A percentile compares a stretch with the other conserved stretches of the same genome.
Evolutionary conservation across 331 rosid species (phyloP).

Genomic region (Cydonia oblonga): DNA sequence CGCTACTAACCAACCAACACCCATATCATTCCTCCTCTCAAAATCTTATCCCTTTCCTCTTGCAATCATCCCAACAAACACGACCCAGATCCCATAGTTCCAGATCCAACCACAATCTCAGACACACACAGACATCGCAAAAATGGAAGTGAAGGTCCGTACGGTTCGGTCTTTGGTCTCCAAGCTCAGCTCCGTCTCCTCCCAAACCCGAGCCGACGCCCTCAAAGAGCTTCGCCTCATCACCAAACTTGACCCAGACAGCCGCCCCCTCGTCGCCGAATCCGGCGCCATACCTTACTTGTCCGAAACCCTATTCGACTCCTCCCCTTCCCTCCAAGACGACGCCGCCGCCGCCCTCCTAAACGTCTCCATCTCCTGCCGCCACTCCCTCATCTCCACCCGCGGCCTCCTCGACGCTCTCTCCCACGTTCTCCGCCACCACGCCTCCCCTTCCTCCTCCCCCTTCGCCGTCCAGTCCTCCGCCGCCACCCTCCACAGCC

Average conservation of each 20-base stretch:
- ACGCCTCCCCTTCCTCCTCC: conserved; percentile 36
- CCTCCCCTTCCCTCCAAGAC: conserved; percentile 54
- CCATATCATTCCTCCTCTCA: neutral
- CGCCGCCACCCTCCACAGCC: conserved; percentile 81
- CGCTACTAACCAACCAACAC: neutral
- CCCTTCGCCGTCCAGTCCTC: conserved; percentile 70
- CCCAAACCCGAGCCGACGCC: conserved; percentile 45
- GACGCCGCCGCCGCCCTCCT: conserved; percentile 84
- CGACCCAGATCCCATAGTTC: neutral
- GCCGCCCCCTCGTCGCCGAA: conserved; percentile 63
- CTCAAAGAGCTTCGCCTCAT: conserved; percentile 52
- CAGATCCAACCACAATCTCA: neutral
- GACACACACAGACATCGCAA: neutral
- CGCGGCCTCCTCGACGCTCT: conserved; percentile 84
- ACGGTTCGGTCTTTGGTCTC: conserved; percentile 35
- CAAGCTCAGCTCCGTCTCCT: conserved; percentile 79
- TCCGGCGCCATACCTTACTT: conserved; percentile 67
- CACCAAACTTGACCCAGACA: conserved; percentile 52
- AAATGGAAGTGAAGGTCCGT: conserved; percentile 52
- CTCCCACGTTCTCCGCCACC: conserved; percentile 57
- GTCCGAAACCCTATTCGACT: conserved; percentile 52
- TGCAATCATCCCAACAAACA: neutral
- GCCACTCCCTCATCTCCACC: conserved; percentile 50
- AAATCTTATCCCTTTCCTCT: neutral
- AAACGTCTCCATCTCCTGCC: conserved; percentile 66